These are phyloP conservation scores for Nadsonia fulvescens DNA, from an alignment of 805 yeast species.

Conservation along the genomic window DNA sequence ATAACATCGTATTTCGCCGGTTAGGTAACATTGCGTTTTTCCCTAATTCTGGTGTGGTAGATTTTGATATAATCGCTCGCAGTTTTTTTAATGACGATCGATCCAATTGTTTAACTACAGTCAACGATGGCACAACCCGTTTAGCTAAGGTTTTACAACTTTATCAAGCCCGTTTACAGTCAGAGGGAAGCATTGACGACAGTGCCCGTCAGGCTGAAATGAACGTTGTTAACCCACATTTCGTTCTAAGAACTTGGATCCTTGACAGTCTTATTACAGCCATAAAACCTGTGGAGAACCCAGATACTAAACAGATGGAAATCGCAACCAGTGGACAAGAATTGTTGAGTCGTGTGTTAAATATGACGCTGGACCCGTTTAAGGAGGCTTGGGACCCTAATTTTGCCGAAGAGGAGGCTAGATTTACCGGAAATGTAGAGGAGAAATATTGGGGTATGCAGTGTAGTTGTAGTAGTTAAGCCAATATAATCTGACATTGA, in stretches of 20 bases:
- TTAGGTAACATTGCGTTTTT: constrained; percentile 34
- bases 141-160: constrained; percentile 34
- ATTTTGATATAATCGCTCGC: constrained; percentile 5
- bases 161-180: constrained; percentile 27
- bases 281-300: no score
- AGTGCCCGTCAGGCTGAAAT: constrained; percentile 26
- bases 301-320: no score
- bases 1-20: constrained; percentile 55
- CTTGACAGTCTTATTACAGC: constrained; percentile 71
- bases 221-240: constrained; percentile 46
- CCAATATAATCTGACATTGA: neutral
- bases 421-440: constrained; percentile 29
- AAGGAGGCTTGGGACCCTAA: constrained; percentile 50
- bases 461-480: constrained; percentile 40
- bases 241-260: constrained; percentile 74
- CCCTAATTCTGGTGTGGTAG: constrained; percentile 16
- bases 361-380: constrained; percentile 65
- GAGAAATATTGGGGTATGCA: constrained; percentile 42
- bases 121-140: constrained; percentile 23
- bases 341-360: constrained; percentile 39
- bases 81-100: constrained; percentile 7
- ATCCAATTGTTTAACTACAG: constrained; percentile 9
- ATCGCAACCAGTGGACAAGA: constrained; percentile 31
- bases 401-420: constrained; percentile 36
- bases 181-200: constrained; percentile 23